These are phyloP conservation scores for Tagetes erecta DNA, from an alignment of 129 eudicot species.

Conservation along the genomic window DNA sequence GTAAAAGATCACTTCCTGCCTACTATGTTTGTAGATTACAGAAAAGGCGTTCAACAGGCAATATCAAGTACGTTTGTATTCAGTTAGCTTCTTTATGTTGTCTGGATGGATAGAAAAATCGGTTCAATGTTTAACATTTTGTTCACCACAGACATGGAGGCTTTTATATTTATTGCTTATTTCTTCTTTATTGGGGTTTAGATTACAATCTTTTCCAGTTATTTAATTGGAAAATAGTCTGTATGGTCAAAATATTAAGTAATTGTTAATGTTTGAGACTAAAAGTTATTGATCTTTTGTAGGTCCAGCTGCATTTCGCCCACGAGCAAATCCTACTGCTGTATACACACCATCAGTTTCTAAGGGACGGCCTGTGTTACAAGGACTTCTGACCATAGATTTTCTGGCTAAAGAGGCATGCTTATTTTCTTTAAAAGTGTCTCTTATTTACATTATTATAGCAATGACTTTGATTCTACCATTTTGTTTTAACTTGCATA, in stretches of 20 bases:
- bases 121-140: conserved; percentile 14
- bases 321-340: conserved; percentile 81
- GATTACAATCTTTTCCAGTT: not conserved
- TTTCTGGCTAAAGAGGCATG: conserved; percentile 89
- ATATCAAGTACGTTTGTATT: conserved; percentile 80
- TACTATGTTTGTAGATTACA: conserved; percentile 92
- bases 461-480: conserved; percentile 8
- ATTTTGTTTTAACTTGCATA: conserved; percentile 24
- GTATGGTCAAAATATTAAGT: not conserved
- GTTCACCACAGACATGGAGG: conserved; percentile 7
- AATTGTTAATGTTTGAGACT: not conserved
- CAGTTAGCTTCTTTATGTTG: too few relatives aligned
- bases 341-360: conserved; percentile 70
- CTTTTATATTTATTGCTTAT: conserved; percentile 3
- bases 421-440: not conserved
- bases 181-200: not conserved
- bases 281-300: not conserved
- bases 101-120: not conserved
- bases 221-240: not conserved
- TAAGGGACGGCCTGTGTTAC: conserved; percentile 93
- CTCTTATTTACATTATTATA: conserved; percentile 10
- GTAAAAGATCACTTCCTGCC: conserved; percentile 97
- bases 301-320: conserved; percentile 99
- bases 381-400: conserved; percentile 95
- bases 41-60: conserved; percentile 99